These are phyloP conservation scores for Panellus pusillus DNA, from an alignment of 768 basidiomycete species.

Conservation along the genomic window DNA sequence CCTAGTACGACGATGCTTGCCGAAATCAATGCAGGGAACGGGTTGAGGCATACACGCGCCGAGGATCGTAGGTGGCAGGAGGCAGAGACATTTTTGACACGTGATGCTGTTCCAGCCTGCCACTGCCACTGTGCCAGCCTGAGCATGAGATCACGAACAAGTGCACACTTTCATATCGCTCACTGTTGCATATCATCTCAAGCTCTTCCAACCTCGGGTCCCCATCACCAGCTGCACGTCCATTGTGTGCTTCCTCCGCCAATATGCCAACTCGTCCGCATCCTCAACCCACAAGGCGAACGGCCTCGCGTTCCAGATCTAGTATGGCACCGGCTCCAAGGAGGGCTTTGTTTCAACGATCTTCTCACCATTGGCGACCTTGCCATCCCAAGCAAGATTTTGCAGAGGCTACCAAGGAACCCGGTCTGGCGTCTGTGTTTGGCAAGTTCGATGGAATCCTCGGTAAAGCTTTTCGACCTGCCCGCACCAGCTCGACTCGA, in stretches of 20 bases:
- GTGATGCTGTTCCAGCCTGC: no score
- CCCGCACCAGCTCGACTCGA: not conserved
- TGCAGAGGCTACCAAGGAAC: slow-evolving; percentile 94
- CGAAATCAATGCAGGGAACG: no score
- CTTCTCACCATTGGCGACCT: slow-evolving; percentile 80
- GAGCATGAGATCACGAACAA: no score
- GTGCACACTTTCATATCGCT: not conserved
- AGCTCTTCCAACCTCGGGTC: slow-evolving; percentile 93
- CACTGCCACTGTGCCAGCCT: no score
- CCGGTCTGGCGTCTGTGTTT: slow-evolving; percentile 95
- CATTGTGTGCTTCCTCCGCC: slow-evolving; percentile 89
- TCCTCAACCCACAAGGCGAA: slow-evolving; percentile 91
- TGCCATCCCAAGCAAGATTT: slow-evolving; percentile 75
- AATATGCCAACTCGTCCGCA: slow-evolving; percentile 77
- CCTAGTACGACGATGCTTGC: no score
- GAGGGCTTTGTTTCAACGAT: slow-evolving; percentile 92
- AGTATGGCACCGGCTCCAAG: slow-evolving; percentile 95
- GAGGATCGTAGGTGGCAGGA: no score
- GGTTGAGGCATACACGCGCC: no score
- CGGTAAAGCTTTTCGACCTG: not conserved
- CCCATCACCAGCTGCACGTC: slow-evolving; percentile 79
- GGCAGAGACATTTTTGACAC: no score
- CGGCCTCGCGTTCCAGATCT: slow-evolving; percentile 85
- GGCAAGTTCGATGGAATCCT: slow-evolving; percentile 63
- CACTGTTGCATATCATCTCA: slow-evolving; percentile 7